Evolutionary conservation across 2,329 filamentous ascomycete species (phyloP), one percentile per base, ranked within the genome.

Genomic region (Rutstroemia sp.): DNA sequence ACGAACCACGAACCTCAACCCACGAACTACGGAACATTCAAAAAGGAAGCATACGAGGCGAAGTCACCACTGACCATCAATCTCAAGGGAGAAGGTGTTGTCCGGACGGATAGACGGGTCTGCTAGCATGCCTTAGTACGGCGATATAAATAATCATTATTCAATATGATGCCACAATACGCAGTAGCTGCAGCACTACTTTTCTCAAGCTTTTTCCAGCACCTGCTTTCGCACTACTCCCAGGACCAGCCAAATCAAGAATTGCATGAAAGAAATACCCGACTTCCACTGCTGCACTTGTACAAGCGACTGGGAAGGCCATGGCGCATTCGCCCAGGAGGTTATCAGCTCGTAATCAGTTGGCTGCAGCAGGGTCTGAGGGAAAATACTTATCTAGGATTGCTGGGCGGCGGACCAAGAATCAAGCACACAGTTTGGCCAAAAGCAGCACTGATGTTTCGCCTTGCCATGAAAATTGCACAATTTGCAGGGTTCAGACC

Each of bases 381-480:
- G 44, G 48, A 25, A 51, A 51, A 16, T 12, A 39, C 34, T 10
- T 37, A 39, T 37, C 17, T 9, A 34, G 30, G 30, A 34, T 12
- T 34, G 9, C 30, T 34, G 10, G 30, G 30, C 9, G 9, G 12
- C 12, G 16, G 16, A n/a, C 39, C 17, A 19, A 42, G 16, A 42
- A 19, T n/a, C 39, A 42, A n/a, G 16, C 16, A 42, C 17, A 42
- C 17, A 8, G 16, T n/a, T 42, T 42, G 17, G 39, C 9, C 39
- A 48, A 54, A 42, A 54, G 30, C 51, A 48, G 37, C 46, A 44
- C 42, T 54, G 51, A 30, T 21, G 12, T 48, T 54, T 47, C 23
- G 51, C 41, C 42, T 48, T 54, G 30, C 30, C 42, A 48, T 54
- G 51, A 48, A 54, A 45, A 45, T 23, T 52, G 41, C 49, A 51